A percentile compares a stretch with the other conserved stretches of the same genome.
Conservation (phyloP, 31 red algal species). For the Endocladia muricata region DNA sequence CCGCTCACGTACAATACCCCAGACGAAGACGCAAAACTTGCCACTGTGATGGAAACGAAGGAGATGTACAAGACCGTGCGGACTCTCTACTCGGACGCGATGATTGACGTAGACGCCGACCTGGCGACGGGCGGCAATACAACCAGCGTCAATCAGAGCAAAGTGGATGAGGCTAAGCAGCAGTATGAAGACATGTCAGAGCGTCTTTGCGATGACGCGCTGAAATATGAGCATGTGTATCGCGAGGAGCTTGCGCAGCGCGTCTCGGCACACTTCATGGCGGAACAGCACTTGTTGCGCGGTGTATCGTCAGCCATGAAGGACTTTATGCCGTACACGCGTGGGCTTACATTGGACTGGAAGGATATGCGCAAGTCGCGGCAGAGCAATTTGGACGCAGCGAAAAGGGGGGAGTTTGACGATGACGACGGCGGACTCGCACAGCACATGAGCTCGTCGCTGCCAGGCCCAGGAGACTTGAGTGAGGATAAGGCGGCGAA, state of each 20-base stretch:
- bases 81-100: slow-evolving; percentile 79
- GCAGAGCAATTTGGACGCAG: slow-evolving; percentile 47
- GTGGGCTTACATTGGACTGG: slow-evolving; percentile 72
- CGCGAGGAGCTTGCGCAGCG: slow-evolving; percentile 83
- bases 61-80: slow-evolving; percentile 76
- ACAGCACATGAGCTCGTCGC: not conserved
- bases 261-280: slow-evolving; percentile 76
- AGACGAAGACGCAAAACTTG: slow-evolving; percentile 62
- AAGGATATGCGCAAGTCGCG: slow-evolving; percentile 65
- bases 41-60: slow-evolving; percentile 70
- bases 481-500: not conserved
- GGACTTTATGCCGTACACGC: slow-evolving; percentile 72
- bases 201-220: slow-evolving; percentile 67
- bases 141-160: slow-evolving; percentile 11
- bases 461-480: not conserved
- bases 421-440: slow-evolving; percentile 21
- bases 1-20: slow-evolving; percentile 78
- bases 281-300: slow-evolving; percentile 62
- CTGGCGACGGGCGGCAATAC: slow-evolving; percentile 54
- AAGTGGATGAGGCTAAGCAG: slow-evolving; percentile 58
- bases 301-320: slow-evolving; percentile 45
- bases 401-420: slow-evolving; percentile 37
- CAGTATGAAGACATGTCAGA: slow-evolving; percentile 80
- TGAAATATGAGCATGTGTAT: slow-evolving; percentile 74
- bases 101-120: slow-evolving; percentile 78